Evolutionary conservation across 352 stramenopile species (phyloP), one percentile per base, ranked within the genome.

Genomic region (Blastocystis sp.): DNA sequence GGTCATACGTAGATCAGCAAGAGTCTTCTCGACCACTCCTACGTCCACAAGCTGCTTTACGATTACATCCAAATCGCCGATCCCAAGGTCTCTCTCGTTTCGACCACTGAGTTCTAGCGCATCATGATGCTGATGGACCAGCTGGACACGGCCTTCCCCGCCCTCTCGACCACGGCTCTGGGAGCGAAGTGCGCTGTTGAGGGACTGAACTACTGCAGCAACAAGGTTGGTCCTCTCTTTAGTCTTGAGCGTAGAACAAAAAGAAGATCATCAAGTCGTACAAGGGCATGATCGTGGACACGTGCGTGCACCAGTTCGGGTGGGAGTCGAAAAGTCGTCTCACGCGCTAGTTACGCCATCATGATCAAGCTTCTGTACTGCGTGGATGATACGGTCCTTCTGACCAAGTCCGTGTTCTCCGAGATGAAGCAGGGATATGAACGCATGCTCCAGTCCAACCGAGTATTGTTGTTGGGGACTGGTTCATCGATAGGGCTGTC

Each of bases 291-390:
- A 81, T 81, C 29, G 69, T 61, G n/a, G 69, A 81, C 40, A 81
- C 69, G 49, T 54, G 40, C 24, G 48, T 81, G 46, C 69, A 81
- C 40, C 42, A 34, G 4, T 81, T 65, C 40, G 69, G 69, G 63
- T 75, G 27, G 8, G 0, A 16, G 8, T 53, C 24, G 63, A 36
- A 56, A 16, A 34, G 32, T n/a, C 4, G 24, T 56, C 18, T 75
- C 3, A 53, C 14, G 16, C 7, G n/a, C 21, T 75, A 75, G 63
- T 11, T 81, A 63, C 29, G 46, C 53, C 8, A 64, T 81, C 24
- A 64, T 81, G 18, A 81, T 81, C 46, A 81, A 81, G 38, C 40
- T 81, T n/a, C 69, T 81, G 8, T 81, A 44, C 48, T 81, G 46
- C 36, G 69, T 81, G 4, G 69, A 81, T 81, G 69, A 81, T 81